These are phyloP conservation scores for Obelidium mucronatum DNA, from an alignment of 192 early-diverging fungal genomes.

Conservation along the genomic window DNA sequence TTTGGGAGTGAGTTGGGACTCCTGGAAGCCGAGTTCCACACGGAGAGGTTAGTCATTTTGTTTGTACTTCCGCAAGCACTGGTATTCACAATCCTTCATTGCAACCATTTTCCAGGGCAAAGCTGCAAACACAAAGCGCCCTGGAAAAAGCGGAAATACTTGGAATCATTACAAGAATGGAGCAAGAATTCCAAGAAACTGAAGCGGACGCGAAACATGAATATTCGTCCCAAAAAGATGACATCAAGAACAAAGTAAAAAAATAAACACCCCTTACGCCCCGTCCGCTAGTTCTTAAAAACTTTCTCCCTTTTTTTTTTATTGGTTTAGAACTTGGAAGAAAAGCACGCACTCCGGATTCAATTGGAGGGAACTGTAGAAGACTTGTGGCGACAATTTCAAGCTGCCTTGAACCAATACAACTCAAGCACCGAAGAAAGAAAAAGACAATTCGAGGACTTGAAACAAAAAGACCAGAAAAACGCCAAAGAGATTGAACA, in stretches of 20 bases:
- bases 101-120: conserved; percentile 37
- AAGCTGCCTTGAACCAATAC: conserved; percentile 64
- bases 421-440: conserved; percentile 63
- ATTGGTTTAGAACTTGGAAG: conserved; percentile 58
- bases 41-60: conserved; percentile 54
- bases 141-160: conserved; percentile 62
- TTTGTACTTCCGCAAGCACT: background rate
- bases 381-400: conserved; percentile 67
- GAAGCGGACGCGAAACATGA: conserved; percentile 72
- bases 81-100: background rate
- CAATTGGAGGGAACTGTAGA: conserved; percentile 69
- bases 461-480: conserved; percentile 66
- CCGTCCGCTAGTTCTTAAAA: background rate
- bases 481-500: conserved; percentile 68
- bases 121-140: conserved; percentile 55
- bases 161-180: conserved; percentile 62
- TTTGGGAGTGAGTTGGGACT: conserved; percentile 58
- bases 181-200: conserved; percentile 63
- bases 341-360: conserved; percentile 68
- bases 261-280: background rate
- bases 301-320: background rate
- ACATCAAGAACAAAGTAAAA: conserved; percentile 68
- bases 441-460: conserved; percentile 67
- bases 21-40: conserved; percentile 62
- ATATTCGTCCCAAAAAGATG: conserved; percentile 63